Evolutionary conservation across 345 rosid species (phyloP).

Genomic region (Corymbia maculata): DNA sequence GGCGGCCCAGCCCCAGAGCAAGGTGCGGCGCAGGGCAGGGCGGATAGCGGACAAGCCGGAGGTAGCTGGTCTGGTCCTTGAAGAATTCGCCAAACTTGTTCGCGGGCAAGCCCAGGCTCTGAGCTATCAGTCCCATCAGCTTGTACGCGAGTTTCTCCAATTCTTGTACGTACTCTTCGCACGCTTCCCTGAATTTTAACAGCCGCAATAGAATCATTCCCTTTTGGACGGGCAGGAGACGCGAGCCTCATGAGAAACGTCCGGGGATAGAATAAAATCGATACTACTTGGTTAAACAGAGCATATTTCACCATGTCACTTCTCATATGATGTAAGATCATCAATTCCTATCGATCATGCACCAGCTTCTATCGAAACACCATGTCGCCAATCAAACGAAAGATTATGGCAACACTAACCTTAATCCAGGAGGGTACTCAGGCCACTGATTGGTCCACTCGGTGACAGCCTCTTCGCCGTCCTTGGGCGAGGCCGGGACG

Average conservation of each 20-base stretch:
- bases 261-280: background rate
- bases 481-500: conserved; percentile 40
- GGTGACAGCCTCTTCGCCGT: conserved; percentile 10
- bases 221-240: background rate
- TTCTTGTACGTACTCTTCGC: conserved; percentile 36
- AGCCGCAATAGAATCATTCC: too few relatives aligned
- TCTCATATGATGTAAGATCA: background rate
- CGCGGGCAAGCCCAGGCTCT: conserved; percentile 46
- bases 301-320: too few relatives aligned
- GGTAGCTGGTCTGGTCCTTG: conserved; percentile 35
- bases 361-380: background rate
- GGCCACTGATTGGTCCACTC: conserved; percentile 51
- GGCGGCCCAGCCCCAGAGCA: conserved; percentile 21
- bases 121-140: conserved; percentile 39
- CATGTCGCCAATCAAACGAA: background rate
- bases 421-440: conserved; percentile 30
- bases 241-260: background rate
- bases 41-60: conserved; percentile 19
- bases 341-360: background rate
- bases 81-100: conserved; percentile 35
- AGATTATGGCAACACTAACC: conserved; percentile 20
- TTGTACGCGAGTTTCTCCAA: conserved; percentile 33
- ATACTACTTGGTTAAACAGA: background rate
- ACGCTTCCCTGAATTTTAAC: conserved; percentile 23
- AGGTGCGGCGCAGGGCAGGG: conserved; percentile 19